phyloP scores from a whole-genome alignment of 139 green algal genomes.

The Marvania coccoides region DNA sequence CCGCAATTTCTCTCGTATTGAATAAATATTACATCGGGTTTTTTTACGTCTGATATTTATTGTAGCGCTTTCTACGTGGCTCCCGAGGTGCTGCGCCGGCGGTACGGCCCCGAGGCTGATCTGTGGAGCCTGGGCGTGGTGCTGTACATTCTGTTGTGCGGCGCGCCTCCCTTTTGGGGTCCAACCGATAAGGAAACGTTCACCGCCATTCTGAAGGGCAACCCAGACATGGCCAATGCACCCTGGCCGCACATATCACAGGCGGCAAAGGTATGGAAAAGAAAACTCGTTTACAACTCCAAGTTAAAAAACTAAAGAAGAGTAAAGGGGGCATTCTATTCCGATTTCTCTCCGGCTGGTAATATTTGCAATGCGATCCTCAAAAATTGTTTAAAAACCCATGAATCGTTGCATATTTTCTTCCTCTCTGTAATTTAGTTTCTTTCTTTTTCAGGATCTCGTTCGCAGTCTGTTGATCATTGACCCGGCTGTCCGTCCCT shows the following conservation, averaged over 20 bases:
- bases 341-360: too few relatives aligned
- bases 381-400: too few relatives aligned
- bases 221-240: constrained; percentile 32
- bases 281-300: too few relatives aligned
- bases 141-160: constrained; percentile 86
- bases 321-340: too few relatives aligned
- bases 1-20: too few relatives aligned
- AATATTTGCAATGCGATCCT: too few relatives aligned
- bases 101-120: constrained; percentile 58
- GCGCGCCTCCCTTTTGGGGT: constrained; percentile 87
- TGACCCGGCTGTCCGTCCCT: neutral
- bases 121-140: constrained; percentile 85
- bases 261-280: constrained; percentile 22
- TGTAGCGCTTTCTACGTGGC: constrained; percentile 77
- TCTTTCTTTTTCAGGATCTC: too few relatives aligned
- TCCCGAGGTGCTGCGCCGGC: constrained; percentile 56
- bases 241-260: constrained; percentile 39
- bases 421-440: too few relatives aligned
- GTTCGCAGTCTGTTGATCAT: constrained; percentile 21
- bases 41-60: too few relatives aligned
- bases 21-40: too few relatives aligned
- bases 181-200: constrained; percentile 67
- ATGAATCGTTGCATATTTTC: too few relatives aligned
- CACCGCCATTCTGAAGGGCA: constrained; percentile 39
- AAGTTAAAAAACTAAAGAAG: too few relatives aligned